These are phyloP conservation scores for Sphagnum contortum DNA, from an alignment of 225 moss, liverwort and hornwort genomes.

Conservation along the genomic window DNA sequence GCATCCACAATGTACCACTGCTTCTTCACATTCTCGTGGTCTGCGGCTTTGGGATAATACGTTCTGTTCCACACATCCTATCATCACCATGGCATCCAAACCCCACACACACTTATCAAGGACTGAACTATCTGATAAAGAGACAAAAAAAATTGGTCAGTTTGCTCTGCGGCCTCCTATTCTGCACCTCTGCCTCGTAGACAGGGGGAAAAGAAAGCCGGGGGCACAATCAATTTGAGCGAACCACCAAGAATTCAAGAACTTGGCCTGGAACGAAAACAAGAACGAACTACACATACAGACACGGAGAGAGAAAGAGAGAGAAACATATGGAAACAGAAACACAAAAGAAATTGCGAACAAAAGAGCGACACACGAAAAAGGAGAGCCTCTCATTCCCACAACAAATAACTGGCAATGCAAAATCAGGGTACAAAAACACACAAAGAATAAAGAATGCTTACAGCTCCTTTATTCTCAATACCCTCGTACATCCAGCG, in stretches of 20 bases:
- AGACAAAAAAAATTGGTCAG: too few relatives aligned
- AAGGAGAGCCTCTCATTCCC: not conserved
- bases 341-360: not conserved
- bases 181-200: not conserved
- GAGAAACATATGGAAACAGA: not conserved
- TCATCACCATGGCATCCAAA: not conserved
- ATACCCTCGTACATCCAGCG: conserved; percentile 76
- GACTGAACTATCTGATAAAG: too few relatives aligned
- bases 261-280: not conserved
- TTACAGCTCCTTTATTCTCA: conserved; percentile 71
- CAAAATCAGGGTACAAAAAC: not conserved
- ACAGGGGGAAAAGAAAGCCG: not conserved
- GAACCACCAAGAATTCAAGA: too few relatives aligned
- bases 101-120: not conserved
- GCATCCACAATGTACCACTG: conserved; percentile 85
- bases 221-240: not conserved
- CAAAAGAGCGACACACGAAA: too few relatives aligned
- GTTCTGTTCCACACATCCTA: conserved; percentile 85
- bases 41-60: conserved; percentile 68
- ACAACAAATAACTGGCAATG: not conserved
- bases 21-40: conserved; percentile 71
- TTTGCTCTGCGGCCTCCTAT: too few relatives aligned
- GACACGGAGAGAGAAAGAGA: not conserved
- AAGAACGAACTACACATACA: not conserved
- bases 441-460: conserved; percentile 5